Evolutionary conservation across 2,329 filamentous ascomycete genomes (phyloP), one percentile per base, ranked within the genome.

Genomic region (Penicillium brevicompactum): DNA sequence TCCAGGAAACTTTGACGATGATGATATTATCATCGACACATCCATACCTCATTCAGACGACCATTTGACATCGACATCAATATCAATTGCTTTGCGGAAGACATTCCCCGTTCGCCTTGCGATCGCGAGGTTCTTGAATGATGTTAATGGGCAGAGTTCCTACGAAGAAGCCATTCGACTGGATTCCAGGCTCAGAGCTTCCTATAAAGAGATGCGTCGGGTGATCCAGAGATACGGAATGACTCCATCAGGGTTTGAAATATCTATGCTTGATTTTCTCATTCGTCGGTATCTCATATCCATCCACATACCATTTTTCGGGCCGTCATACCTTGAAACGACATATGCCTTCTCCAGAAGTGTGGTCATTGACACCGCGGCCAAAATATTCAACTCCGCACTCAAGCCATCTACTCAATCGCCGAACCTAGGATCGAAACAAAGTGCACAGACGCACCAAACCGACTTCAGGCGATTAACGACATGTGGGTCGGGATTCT

Each of bases 301-400:
- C 2, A 61, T 74, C 5, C 72, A 74, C 48, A 50, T 62, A 7
- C 70, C 68, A 6, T 72, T 64, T 44, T 70, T 68, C 21, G 46
- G 31, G 2, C 53, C 51, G 6, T 52, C 64, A 2, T 14, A 66
- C 10, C 54, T 59, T 6, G 63, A 69, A n/a, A 55, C 59, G 1
- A 31, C 62, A 1, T 73, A 68, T 18, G 79, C 81, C 0, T 84
- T 78, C 56, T 83, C 83, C 0, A 69, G 80, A 1, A 81, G 78
- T 42, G 74, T 78, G 0, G 70, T 78, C 0, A 59, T 82, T 5
- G 83, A 86, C 6, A 73, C 73, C 0, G 73, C 79, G 0, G 69
- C 82, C 13, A 80, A 79, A 43, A 65, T 81, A 1, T 84, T 80
- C 77, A 69, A 65, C 34, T 61, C 73, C 0, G 68, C 69, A 1